phyloP scores from a whole-genome alignment of 495 filamentous ascomycete genomes.

The Xylaria sp. region DNA sequence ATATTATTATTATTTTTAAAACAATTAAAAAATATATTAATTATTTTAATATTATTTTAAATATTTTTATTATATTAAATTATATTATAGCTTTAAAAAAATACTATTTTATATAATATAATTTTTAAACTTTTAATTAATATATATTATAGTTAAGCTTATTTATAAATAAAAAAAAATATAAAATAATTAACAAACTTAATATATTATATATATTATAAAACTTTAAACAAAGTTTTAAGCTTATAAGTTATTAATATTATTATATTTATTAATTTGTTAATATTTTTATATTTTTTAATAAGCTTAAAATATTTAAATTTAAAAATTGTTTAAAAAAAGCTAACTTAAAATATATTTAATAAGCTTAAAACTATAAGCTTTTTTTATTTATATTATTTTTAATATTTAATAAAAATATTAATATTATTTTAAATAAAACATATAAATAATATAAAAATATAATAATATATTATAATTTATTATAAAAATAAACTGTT shows the following conservation, averaged over 20 bases:
- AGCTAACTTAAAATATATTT: not conserved
- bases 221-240: no score
- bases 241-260: not conserved
- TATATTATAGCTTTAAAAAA: no score
- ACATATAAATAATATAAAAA: not conserved
- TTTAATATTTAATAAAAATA: not conserved
- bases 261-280: not conserved
- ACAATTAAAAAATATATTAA: not conserved
- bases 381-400: not conserved
- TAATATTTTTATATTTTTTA: not conserved
- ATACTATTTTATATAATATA: no score
- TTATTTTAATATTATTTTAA: not conserved
- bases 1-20: no score
- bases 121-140: no score
- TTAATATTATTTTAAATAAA: no score
- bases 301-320: no score
- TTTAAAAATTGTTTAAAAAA: slow-evolving; percentile 5
- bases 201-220: no score
- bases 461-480: not conserved
- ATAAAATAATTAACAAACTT: not conserved
- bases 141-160: no score
- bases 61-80: not conserved
- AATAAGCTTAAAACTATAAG: not conserved
- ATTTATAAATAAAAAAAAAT: not conserved
- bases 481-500: no score